phyloP scores from a whole-genome alignment of 2,329 filamentous ascomycete genomes.

The Neoarthrinium moseri region DNA sequence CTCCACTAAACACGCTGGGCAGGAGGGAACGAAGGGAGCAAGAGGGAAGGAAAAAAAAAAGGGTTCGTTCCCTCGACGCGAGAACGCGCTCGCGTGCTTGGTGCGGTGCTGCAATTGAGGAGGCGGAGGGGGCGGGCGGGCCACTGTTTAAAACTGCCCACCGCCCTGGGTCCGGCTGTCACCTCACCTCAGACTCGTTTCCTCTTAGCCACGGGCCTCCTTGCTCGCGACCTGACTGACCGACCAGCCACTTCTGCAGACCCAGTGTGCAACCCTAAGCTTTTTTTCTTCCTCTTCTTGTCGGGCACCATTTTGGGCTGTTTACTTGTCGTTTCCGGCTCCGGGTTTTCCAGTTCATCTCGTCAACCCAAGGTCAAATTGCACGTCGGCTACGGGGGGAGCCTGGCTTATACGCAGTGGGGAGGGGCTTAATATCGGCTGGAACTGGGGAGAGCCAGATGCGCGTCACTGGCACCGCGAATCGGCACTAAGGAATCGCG shows the following conservation, averaged over 20 bases:
- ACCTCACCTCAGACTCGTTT: background rate
- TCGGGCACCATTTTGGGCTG: background rate
- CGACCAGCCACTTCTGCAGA: conserved; percentile 7
- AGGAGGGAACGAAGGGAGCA: no score
- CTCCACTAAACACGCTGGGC: background rate
- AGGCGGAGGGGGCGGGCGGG: background rate
- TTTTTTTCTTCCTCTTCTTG: background rate
- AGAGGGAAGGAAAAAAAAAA: background rate
- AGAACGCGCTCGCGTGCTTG: no score
- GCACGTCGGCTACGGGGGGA: background rate
- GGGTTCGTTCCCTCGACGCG: no score
- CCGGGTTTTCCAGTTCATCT: no score
- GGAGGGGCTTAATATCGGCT: conserved; percentile 8
- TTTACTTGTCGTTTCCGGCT: no score
- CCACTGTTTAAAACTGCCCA: conserved; percentile 8
- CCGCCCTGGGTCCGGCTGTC: background rate
- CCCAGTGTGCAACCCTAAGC: conserved; percentile 3
- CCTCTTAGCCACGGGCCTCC: background rate
- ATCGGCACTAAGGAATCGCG: conserved; percentile 10
- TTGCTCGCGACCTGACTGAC: conserved; percentile 3
- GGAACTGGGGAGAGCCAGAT: background rate
- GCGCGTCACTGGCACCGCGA: conserved; percentile 13
- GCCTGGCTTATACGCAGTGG: background rate
- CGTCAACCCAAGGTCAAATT: no score
- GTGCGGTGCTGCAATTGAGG: conserved; percentile 2